phyloP scores from a whole-genome alignment of 768 basidiomycete species.

The Hericium coralloides region DNA sequence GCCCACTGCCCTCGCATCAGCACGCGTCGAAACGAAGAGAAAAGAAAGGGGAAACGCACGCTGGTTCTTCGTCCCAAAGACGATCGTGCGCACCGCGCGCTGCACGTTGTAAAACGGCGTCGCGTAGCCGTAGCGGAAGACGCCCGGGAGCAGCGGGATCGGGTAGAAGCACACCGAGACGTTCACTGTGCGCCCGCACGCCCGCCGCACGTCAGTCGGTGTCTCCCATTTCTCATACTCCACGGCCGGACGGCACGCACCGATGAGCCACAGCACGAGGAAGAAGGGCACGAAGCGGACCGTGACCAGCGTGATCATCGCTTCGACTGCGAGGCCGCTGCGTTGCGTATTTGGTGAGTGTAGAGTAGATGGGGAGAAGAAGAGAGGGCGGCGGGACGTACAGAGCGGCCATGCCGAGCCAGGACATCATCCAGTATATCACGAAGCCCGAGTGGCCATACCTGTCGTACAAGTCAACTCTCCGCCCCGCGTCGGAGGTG shows the following conservation, averaged over 20 bases:
- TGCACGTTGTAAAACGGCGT: slow-evolving; percentile 69
- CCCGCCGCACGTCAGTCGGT: no score
- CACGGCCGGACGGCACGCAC: slow-evolving; percentile 21
- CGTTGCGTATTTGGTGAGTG: background rate
- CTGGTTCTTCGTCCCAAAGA: slow-evolving; percentile 58
- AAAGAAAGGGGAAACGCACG: slow-evolving; percentile 27
- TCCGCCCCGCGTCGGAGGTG: no score
- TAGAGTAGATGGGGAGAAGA: background rate
- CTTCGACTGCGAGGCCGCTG: slow-evolving; percentile 55
- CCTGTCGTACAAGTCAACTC: slow-evolving; percentile 17
- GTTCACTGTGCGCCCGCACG: slow-evolving; percentile 31
- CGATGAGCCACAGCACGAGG: slow-evolving; percentile 56
- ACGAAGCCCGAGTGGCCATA: slow-evolving; percentile 46
- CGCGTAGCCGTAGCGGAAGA: slow-evolving; percentile 63
- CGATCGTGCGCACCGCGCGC: slow-evolving; percentile 45
- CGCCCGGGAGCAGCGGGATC: slow-evolving; percentile 43
- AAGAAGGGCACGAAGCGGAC: slow-evolving; percentile 46
- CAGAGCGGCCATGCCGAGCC: slow-evolving; percentile 47
- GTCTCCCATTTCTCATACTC: no score
- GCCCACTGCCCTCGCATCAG: slow-evolving; percentile 34
- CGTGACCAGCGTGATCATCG: slow-evolving; percentile 49
- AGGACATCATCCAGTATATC: slow-evolving; percentile 63
- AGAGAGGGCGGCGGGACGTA: slow-evolving; percentile 20
- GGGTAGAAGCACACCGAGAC: slow-evolving; percentile 51
- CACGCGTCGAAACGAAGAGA: background rate